These are phyloP conservation scores for Trichoderma harzianum DNA, from an alignment of 2,329 filamentous ascomycete species.

Conservation along the genomic window DNA sequence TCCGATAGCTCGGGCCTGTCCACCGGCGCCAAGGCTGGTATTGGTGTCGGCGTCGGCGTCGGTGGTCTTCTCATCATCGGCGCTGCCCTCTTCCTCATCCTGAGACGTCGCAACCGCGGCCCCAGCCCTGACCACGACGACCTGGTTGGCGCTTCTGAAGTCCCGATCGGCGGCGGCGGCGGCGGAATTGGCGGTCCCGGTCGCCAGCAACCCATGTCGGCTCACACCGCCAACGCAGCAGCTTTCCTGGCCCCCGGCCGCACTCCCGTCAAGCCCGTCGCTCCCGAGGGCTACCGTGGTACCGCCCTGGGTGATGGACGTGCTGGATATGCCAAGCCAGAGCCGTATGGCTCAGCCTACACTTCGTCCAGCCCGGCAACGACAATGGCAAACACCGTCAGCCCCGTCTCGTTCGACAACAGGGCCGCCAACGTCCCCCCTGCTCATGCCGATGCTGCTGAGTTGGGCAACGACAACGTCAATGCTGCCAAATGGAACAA, in stretches of 20 bases:
- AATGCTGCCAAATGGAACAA: conserved; percentile 34
- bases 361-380: conserved; percentile 26
- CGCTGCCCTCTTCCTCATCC: conserved; percentile 30
- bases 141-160: conserved; percentile 41
- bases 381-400: conserved; percentile 21
- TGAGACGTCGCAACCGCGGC: conserved; percentile 31
- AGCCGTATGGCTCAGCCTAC: conserved; percentile 33
- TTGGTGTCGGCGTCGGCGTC: conserved; percentile 39
- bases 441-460: conserved; percentile 21
- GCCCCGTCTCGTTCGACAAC: conserved; percentile 16
- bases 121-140: conserved; percentile 38
- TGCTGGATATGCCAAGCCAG: conserved; percentile 39
- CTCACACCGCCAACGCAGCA: conserved; percentile 25
- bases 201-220: conserved; percentile 32
- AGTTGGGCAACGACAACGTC: conserved; percentile 34
- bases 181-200: conserved; percentile 20
- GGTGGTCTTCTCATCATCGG: conserved; percentile 35
- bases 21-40: conserved; percentile 43
- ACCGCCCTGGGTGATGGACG: conserved; percentile 40
- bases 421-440: conserved; percentile 19
- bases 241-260: conserved; percentile 29
- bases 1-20: conserved; percentile 32
- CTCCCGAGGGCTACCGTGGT: conserved; percentile 38
- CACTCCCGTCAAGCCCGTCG: conserved; percentile 25
- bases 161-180: conserved; percentile 36